Conservation (phyloP, 495 filamentous ascomycete species). For the Letharia columbiana region DNA sequence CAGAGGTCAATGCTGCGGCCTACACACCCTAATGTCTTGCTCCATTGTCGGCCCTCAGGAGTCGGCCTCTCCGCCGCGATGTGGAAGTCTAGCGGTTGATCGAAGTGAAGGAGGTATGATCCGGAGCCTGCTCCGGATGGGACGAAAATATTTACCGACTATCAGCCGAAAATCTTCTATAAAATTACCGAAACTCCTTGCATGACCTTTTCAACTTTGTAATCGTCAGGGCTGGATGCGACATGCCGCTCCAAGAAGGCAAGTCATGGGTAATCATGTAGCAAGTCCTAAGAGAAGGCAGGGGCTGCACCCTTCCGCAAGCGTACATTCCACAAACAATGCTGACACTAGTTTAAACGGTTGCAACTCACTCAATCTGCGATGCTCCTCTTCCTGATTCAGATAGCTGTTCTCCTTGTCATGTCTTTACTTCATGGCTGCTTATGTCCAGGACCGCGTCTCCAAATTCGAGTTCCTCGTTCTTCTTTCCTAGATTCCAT, state of each 20-base stretch:
- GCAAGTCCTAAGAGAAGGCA: background rate
- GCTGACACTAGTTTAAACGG: background rate
- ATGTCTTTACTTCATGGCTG: background rate
- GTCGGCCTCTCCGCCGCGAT: background rate
- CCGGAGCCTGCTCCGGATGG: background rate
- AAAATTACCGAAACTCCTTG: too few species aligned
- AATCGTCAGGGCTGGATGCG: too few species aligned
- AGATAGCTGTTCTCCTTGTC: background rate
- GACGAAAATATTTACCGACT: background rate
- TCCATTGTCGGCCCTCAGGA: background rate
- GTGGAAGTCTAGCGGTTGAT: background rate
- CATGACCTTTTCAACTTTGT: too few species aligned
- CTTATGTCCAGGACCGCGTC: background rate
- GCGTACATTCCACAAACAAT: constrained; percentile 8
- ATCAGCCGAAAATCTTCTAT: too few species aligned
- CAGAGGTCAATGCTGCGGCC: background rate
- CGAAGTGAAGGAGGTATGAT: background rate
- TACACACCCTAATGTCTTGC: background rate
- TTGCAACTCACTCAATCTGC: background rate
- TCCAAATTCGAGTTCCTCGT: background rate
- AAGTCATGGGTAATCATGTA: background rate
- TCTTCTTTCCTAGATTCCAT: background rate
- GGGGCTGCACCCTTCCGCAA: constrained; percentile 2
- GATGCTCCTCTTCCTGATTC: too few species aligned
- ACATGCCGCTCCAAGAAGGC: background rate